phyloP scores from a whole-genome alignment of 345 rosid species.

The Streptanthus diversifolius region DNA sequence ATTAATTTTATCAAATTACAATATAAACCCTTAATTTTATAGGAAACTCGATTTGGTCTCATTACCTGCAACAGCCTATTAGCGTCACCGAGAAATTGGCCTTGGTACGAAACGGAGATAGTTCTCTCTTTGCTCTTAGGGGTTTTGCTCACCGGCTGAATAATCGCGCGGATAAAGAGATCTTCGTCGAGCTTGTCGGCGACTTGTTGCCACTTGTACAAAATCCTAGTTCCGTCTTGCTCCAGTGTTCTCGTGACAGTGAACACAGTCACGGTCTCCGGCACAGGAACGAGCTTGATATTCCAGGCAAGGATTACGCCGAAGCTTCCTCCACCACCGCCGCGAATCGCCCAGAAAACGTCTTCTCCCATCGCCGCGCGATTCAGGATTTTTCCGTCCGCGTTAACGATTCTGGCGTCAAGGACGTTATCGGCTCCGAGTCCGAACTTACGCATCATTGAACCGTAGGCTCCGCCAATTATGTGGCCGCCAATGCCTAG shows the following conservation, averaged over 20 bases:
- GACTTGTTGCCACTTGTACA: slow-evolving; percentile 57
- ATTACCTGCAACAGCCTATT: slow-evolving; percentile 36
- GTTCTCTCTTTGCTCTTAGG: slow-evolving; percentile 37
- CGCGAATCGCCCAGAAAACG: slow-evolving; percentile 69
- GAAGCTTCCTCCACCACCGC: slow-evolving; percentile 72
- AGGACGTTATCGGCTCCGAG: slow-evolving; percentile 76
- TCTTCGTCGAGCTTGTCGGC: slow-evolving; percentile 54
- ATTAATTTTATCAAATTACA: not conserved
- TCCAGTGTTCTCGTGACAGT: slow-evolving; percentile 47
- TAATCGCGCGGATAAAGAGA: slow-evolving; percentile 54
- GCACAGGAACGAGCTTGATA: slow-evolving; percentile 60
- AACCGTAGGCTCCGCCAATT: slow-evolving; percentile 65
- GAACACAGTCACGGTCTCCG: slow-evolving; percentile 54
- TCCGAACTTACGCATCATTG: slow-evolving; percentile 76
- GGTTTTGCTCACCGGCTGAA: slow-evolving; percentile 29
- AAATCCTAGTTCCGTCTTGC: slow-evolving; percentile 43
- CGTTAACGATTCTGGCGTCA: slow-evolving; percentile 62
- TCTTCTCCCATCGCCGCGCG: slow-evolving; percentile 70
- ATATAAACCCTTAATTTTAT: not conserved
- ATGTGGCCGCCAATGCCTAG: slow-evolving; percentile 67
- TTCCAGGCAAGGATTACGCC: slow-evolving; percentile 67
- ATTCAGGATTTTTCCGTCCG: slow-evolving; percentile 50
- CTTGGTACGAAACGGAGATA: slow-evolving; percentile 39
- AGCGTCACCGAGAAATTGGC: slow-evolving; percentile 47
- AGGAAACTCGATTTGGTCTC: not conserved